Evolutionary conservation across 371 early-diverging fungal species (phyloP).

Genomic region (Saksenaea vasiformis): DNA sequence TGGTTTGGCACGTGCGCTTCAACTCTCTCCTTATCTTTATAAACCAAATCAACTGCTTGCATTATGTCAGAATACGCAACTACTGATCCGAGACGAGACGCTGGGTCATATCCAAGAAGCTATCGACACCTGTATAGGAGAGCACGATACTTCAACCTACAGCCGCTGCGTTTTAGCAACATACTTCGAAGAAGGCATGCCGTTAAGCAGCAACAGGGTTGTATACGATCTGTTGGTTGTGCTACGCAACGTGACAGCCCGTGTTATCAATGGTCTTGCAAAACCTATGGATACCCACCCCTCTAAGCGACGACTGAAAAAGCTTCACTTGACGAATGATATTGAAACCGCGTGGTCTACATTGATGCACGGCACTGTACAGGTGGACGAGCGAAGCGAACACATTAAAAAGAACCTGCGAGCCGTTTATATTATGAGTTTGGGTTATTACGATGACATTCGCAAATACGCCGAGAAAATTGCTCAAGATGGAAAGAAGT

Average conservation of each 20-base stretch:
- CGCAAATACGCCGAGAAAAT: slow-evolving; percentile 48
- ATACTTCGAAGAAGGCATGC: slow-evolving; percentile 50
- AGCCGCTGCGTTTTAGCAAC: slow-evolving; percentile 50
- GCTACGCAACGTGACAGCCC: slow-evolving; percentile 53
- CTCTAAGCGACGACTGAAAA: slow-evolving; percentile 20
- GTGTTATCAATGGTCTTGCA: slow-evolving; percentile 35
- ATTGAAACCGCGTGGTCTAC: slow-evolving; percentile 50
- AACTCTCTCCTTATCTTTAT: slow-evolving; percentile 56
- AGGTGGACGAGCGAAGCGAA: slow-evolving; percentile 17
- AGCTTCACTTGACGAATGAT: slow-evolving; percentile 25
- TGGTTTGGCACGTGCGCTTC: slow-evolving; percentile 67
- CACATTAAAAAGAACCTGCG: slow-evolving; percentile 47
- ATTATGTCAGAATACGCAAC: slow-evolving; percentile 49
- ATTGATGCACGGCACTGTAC: slow-evolving; percentile 38
- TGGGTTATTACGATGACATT: slow-evolving; percentile 61
- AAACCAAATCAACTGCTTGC: slow-evolving; percentile 49
- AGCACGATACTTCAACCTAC: slow-evolving; percentile 40
- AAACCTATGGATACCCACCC: slow-evolving; percentile 15
- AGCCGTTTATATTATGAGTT: slow-evolving; percentile 54
- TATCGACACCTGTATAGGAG: slow-evolving; percentile 47
- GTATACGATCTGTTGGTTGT: slow-evolving; percentile 55
- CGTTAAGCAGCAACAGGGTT: slow-evolving; percentile 55
- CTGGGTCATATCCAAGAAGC: slow-evolving; percentile 58
- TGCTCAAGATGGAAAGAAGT: slow-evolving; percentile 46
- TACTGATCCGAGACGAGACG: slow-evolving; percentile 54